phyloP scores from a whole-genome alignment of 371 early-diverging fungal genomes.

The Blyttiomyces sp. region DNA sequence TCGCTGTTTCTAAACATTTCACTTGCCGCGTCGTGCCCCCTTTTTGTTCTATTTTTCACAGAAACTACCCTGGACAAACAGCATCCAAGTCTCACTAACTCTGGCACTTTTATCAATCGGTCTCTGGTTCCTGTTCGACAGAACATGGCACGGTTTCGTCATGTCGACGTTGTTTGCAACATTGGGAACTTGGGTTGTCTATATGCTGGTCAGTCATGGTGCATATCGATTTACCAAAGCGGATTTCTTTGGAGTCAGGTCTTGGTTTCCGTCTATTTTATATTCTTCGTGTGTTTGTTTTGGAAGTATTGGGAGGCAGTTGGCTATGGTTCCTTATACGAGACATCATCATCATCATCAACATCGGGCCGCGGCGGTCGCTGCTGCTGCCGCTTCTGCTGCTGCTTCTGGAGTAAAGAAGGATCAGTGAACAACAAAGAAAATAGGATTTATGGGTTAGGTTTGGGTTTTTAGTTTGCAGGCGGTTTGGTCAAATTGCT shows the following conservation, averaged over 20 bases:
- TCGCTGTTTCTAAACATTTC: not conserved
- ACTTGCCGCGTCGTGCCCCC: no score
- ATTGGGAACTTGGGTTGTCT: constrained; percentile 52
- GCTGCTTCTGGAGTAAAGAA: no score
- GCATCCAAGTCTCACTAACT: constrained; percentile 49
- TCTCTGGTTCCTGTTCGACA: constrained; percentile 63
- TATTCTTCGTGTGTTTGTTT: constrained; percentile 56
- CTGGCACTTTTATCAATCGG: constrained; percentile 52
- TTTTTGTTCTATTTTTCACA: constrained; percentile 12
- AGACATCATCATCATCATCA: no score
- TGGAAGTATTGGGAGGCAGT: constrained; percentile 56
- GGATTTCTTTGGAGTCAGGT: constrained; percentile 54
- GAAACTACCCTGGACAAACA: constrained; percentile 53
- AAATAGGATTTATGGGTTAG: no score
- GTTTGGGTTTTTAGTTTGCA: no score
- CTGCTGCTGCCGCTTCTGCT: no score
- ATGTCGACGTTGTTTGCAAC: constrained; percentile 46
- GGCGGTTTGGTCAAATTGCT: no score
- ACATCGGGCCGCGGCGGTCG: no score
- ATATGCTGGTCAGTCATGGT: constrained; percentile 47
- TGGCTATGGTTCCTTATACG: no score
- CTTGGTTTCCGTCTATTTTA: constrained; percentile 60
- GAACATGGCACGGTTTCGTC: constrained; percentile 55
- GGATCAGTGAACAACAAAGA: no score
- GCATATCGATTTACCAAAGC: constrained; percentile 56